Percentiles rank a stretch among this genome's conserved stretches.
Evolutionary conservation across 441 rosid genomes (phyloP).

Genomic region (Syzygium syzygioides): DNA sequence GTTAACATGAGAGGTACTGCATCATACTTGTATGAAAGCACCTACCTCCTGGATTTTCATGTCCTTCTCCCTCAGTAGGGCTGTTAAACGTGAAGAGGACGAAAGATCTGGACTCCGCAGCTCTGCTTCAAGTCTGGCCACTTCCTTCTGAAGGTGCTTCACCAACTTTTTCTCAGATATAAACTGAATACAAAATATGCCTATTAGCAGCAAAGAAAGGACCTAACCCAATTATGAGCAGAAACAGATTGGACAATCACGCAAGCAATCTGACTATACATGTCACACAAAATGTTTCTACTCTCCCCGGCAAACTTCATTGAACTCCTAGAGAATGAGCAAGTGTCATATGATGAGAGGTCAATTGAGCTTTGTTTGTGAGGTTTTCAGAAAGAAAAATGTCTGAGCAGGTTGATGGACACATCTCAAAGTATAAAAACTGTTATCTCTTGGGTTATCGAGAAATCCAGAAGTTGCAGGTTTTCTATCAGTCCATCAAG

Average conservation of each 20-base stretch:
- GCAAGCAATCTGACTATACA: not conserved
- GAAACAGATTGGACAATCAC: not conserved
- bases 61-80: conserved; percentile 60
- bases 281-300: not conserved
- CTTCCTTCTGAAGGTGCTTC: conserved; percentile 83
- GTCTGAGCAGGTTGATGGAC: not conserved
- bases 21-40: not conserved
- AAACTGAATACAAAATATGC: conserved; percentile 38
- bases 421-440: not conserved
- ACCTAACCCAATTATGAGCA: not conserved
- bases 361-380: not conserved
- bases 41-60: conserved; percentile 68
- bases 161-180: conserved; percentile 63
- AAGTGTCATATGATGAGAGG: not conserved
- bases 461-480: not conserved
- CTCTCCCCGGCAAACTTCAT: not conserved
- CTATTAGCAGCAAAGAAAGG: not conserved
- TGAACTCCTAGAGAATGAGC: not conserved
- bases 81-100: conserved; percentile 51
- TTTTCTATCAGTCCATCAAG: not conserved
- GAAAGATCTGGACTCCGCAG: conserved; percentile 68
- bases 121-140: conserved; percentile 91
- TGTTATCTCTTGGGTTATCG: not conserved
- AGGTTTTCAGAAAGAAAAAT: not conserved
- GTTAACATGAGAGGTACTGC: not conserved